Evolutionary conservation across 2,329 filamentous ascomycete species (phyloP).

Genomic region (Diaporthe citrichinensis): DNA sequence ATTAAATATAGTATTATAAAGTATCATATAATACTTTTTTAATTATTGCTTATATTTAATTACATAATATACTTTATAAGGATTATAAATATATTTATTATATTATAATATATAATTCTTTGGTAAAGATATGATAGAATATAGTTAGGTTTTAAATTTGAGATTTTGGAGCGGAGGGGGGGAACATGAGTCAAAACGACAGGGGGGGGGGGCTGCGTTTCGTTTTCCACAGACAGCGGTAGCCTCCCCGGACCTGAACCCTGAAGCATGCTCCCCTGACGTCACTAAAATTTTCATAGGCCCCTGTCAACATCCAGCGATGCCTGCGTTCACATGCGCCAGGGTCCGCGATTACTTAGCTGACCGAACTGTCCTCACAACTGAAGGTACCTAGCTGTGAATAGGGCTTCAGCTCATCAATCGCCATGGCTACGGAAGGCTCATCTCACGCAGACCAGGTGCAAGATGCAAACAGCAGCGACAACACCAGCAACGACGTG

Average conservation of each 20-base stretch:
- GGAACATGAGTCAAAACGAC: too few relatives aligned
- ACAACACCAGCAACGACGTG: not conserved
- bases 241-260: not conserved
- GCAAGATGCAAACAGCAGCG: slow-evolving; percentile 4
- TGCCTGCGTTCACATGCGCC: not conserved
- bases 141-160: too few relatives aligned
- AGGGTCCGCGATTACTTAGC: not conserved
- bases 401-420: not conserved
- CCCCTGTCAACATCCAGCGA: not conserved
- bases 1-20: too few relatives aligned
- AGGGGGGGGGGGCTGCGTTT: too few relatives aligned
- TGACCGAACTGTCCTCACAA: not conserved
- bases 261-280: not conserved
- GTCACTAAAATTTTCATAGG: slow-evolving; percentile 24
- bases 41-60: too few relatives aligned
- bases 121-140: too few relatives aligned
- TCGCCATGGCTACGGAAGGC: not conserved
- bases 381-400: not conserved
- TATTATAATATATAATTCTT: too few relatives aligned
- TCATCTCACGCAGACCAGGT: slow-evolving; percentile 3
- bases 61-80: too few relatives aligned
- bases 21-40: too few relatives aligned
- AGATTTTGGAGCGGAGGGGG: too few relatives aligned
- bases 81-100: too few relatives aligned
- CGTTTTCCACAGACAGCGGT: too few relatives aligned